Conservation (phyloP, 2,329 filamentous ascomycete species). For the Fonsecaea multimorphosa region DNA sequence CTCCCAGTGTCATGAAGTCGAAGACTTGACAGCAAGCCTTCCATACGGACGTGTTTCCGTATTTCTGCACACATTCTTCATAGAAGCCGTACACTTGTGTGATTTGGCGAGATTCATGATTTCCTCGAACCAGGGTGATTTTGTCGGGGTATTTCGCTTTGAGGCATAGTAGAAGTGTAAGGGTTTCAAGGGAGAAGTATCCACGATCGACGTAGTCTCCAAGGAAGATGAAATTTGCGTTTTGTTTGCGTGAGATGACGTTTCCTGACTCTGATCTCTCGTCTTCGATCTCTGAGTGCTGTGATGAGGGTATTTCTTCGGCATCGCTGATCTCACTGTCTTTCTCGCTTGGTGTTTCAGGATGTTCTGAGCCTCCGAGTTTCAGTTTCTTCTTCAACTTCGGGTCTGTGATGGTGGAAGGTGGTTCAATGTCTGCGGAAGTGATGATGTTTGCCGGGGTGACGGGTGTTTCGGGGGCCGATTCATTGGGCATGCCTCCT, state of each 20-base stretch:
- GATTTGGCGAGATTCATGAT: slow-evolving; percentile 78
- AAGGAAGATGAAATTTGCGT: slow-evolving; percentile 74
- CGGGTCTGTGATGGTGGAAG: slow-evolving; percentile 84
- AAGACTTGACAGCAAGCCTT: slow-evolving; percentile 80
- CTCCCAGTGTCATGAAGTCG: slow-evolving; percentile 75
- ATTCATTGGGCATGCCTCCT: slow-evolving; percentile 91
- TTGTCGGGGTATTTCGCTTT: slow-evolving; percentile 68
- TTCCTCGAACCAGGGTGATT: slow-evolving; percentile 74
- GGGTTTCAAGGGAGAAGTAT: slow-evolving; percentile 75
- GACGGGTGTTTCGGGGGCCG: slow-evolving; percentile 63
- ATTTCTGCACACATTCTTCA: slow-evolving; percentile 77
- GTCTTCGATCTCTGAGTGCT: slow-evolving; percentile 44
- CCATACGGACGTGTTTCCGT: slow-evolving; percentile 78
- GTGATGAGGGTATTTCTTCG: slow-evolving; percentile 57
- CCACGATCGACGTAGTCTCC: slow-evolving; percentile 77
- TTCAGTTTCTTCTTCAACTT: slow-evolving; percentile 86
- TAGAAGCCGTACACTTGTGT: slow-evolving; percentile 81
- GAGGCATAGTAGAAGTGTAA: slow-evolving; percentile 63
- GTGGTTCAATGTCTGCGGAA: slow-evolving; percentile 90
- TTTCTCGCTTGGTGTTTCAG: slow-evolving; percentile 34
- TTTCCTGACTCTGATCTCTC: slow-evolving; percentile 45
- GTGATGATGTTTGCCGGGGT: slow-evolving; percentile 77
- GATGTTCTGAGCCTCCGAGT: slow-evolving; percentile 44
- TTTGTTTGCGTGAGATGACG: slow-evolving; percentile 52
- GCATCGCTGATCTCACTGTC: slow-evolving; percentile 47